Evolutionary conservation across 345 rosid species (phyloP).

Genomic region (Carallia brachiata): DNA sequence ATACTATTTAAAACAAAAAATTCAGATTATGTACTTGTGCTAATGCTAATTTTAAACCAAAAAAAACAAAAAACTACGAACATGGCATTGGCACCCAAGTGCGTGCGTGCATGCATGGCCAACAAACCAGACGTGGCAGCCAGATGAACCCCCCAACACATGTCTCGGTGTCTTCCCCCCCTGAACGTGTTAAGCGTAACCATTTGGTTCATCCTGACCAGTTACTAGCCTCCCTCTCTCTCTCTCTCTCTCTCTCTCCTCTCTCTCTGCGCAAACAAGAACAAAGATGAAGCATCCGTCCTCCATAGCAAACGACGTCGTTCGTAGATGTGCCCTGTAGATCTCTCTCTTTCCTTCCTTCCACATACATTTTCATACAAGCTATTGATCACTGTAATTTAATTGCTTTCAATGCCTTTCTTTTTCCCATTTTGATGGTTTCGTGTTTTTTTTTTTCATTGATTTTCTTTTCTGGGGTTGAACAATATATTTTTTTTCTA

Average conservation of each 20-base stretch:
- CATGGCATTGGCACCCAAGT: not conserved
- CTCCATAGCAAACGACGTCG: slow-evolving; percentile 70
- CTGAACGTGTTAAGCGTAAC: not conserved
- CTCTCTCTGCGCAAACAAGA: not conserved
- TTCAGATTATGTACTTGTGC: too few species aligned
- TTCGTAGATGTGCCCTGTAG: slow-evolving; percentile 65
- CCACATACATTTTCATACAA: not conserved
- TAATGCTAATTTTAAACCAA: too few species aligned
- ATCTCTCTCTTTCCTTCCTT: not conserved
- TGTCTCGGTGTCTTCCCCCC: not conserved
- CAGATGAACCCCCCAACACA: not conserved
- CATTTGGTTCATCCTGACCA: not conserved
- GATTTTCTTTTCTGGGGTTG: too few species aligned
- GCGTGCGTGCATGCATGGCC: slow-evolving; percentile 41
- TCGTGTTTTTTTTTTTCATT: too few species aligned
- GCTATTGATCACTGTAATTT: too few species aligned
- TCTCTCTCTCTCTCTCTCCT: too few species aligned
- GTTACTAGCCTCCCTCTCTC: not conserved
- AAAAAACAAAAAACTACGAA: too few species aligned
- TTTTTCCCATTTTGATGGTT: not conserved
- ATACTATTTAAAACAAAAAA: too few species aligned
- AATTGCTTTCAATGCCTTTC: too few species aligned
- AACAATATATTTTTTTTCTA: not conserved
- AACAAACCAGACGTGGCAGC: slow-evolving; percentile 38
- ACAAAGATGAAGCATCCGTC: slow-evolving; percentile 67